Base-by-base conservation (phyloP, 495 filamentous ascomycete genomes). In the Podospora pseudocomata region DNA sequence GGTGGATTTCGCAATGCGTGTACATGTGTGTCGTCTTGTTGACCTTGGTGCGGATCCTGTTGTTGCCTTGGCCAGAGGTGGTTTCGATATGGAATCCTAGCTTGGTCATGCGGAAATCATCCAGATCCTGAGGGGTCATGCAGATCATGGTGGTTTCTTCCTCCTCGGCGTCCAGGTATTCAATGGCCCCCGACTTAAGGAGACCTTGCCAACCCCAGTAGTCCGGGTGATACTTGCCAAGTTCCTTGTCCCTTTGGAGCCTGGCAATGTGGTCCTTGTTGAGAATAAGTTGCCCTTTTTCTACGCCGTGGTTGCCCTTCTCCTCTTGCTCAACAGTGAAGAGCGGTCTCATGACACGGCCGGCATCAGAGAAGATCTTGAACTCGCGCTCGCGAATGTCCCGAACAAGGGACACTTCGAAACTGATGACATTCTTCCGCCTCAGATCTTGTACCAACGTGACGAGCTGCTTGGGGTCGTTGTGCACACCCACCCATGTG, bases 1-100 rank as follows among this genome's bases (percentile, higher is more conserved):
- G 95, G 74, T 99, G 96, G 75, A 99, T 98, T 79, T 99, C 95
- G 78, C 96, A 98, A 78, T 99, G 95, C 2, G 95, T 99, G 84
- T 92, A 97, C 60, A 89, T 91, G 77, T 94, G 91, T 0, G 93
- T 91, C 6, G 87, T 89, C 13, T 90, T 87, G 69, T 92, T 96
- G 64, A 93, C 83, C 67, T 89, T 89, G 0, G 93, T 92, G 70
- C 93, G 93, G 57, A 97, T 89, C 67, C 94, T 87, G 79, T 90
- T 91, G 71, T 94, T 93, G 32, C 80, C 74, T 34, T 76, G 77
- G 20, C 71, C 73, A 0, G 69, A 65, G 54, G 73, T 78, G 7
- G 80, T 78, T 0, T 85, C 83, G 62, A 90, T 85, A 19, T 81
- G 76, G 19, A 80, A 79, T 20, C 90, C 86, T 63, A 72, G 27